Percentiles rank a stretch among this genome's conserved stretches.
Evolutionary conservation across 306 rosid species (phyloP).

Genomic region (Trifolium fragiferum): DNA sequence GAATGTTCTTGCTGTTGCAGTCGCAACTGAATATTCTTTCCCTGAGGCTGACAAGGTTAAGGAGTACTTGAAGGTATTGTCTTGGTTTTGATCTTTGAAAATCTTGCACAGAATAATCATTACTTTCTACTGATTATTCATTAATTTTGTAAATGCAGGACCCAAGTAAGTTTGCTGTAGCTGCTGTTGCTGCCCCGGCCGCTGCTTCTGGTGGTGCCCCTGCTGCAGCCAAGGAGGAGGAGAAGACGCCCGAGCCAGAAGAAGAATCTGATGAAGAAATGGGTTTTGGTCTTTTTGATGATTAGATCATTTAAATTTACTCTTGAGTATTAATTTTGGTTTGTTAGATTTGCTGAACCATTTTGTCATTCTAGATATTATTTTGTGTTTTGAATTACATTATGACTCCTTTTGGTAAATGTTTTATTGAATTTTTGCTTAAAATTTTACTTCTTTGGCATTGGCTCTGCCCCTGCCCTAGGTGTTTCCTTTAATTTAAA

Average conservation of each 20-base stretch:
- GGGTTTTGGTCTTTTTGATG: constrained; percentile 44
- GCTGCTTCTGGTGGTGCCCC: constrained; percentile 42
- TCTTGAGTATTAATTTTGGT: background rate
- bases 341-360: background rate
- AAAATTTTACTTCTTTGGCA: too few species aligned
- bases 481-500: too few species aligned
- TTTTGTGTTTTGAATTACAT: background rate
- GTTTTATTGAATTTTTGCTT: background rate
- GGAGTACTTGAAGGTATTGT: constrained; percentile 63
- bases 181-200: constrained; percentile 42
- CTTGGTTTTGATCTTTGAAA: background rate
- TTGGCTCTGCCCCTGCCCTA: too few species aligned
- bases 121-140: background rate
- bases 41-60: constrained; percentile 80
- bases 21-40: constrained; percentile 70
- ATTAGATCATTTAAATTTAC: background rate
- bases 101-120: accelerated
- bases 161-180: constrained; percentile 63
- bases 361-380: background rate
- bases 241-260: constrained; percentile 72
- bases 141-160: constrained; percentile 44
- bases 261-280: constrained; percentile 56
- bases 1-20: constrained; percentile 69
- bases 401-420: background rate
- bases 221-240: constrained; percentile 63